These are phyloP conservation scores for Pholiota adiposa DNA, from an alignment of 1,284 basidiomycete genomes.

Conservation along the genomic window DNA sequence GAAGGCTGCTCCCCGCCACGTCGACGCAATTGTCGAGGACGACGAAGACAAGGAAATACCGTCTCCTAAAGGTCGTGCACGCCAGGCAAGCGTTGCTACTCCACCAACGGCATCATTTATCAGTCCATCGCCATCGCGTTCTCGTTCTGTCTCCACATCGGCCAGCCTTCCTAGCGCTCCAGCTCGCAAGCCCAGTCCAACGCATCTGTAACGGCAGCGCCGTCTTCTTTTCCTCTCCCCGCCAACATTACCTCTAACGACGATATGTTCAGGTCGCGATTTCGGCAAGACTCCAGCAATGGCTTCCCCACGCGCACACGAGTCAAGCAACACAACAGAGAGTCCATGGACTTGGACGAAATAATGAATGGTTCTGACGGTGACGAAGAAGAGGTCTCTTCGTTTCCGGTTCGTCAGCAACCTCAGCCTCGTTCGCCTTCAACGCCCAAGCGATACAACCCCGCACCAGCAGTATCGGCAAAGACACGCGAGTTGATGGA, in stretches of 20 bases:
- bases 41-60: slow-evolving; percentile 48
- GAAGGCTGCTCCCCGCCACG: slow-evolving; percentile 51
- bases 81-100: slow-evolving; percentile 39
- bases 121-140: slow-evolving; percentile 29
- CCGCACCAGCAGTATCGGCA: slow-evolving; percentile 40
- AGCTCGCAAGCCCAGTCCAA: slow-evolving; percentile 30
- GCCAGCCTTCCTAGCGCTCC: slow-evolving; percentile 27
- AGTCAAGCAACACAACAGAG: slow-evolving; percentile 56
- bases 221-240: slow-evolving; percentile 25
- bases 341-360: slow-evolving; percentile 76
- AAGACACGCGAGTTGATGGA: slow-evolving; percentile 68
- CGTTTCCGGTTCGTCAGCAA: slow-evolving; percentile 34
- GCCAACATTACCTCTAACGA: slow-evolving; percentile 13
- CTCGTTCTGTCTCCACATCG: slow-evolving; percentile 45
- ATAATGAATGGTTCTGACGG: slow-evolving; percentile 71
- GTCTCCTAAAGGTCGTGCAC: slow-evolving; percentile 34
- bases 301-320: slow-evolving; percentile 51
- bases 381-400: slow-evolving; percentile 39
- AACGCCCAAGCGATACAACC: slow-evolving; percentile 20
- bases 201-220: slow-evolving; percentile 26
- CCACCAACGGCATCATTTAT: slow-evolving; percentile 27
- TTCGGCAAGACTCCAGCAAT: slow-evolving; percentile 22
- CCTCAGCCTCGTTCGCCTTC: slow-evolving; percentile 27
- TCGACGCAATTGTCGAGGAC: slow-evolving; percentile 65
- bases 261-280: slow-evolving; percentile 24